phyloP scores from a whole-genome alignment of 2,329 filamentous ascomycete species.

The Gaeumannomyces sp. region DNA sequence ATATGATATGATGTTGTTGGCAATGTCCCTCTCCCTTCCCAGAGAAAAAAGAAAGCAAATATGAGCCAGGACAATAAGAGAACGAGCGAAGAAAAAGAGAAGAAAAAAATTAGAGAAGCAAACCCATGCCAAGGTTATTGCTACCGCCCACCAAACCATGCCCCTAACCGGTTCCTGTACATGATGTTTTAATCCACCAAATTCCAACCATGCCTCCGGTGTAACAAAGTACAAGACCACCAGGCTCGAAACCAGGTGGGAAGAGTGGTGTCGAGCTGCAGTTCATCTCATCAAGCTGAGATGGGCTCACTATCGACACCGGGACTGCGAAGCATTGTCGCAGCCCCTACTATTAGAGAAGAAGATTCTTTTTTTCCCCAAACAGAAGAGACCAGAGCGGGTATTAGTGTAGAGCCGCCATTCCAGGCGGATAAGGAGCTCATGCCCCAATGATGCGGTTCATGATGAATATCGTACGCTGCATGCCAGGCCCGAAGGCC shows the following conservation, averaged over 20 bases:
- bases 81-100: background rate
- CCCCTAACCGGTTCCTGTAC: background rate
- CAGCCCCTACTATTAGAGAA: background rate
- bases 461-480: background rate
- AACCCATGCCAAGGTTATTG: background rate
- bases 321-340: background rate
- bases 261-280: background rate
- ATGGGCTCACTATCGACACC: background rate
- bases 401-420: conserved; percentile 10
- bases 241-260: background rate
- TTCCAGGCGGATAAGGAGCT: conserved; percentile 6
- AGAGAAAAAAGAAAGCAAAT: conserved; percentile 4
- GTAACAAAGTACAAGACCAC: conserved; percentile 1
- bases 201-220: background rate
- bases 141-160: background rate
- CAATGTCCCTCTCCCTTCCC: conserved; percentile 2
- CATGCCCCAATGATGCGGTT: conserved; percentile 5
- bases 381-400: background rate
- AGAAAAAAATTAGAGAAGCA: background rate
- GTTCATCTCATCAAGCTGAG: background rate
- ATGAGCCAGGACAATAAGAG: background rate
- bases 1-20: conserved; percentile 3
- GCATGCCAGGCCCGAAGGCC: background rate
- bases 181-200: background rate
- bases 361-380: background rate